A percentile compares a stretch with the other conserved stretches of the same genome.
Conservation (phyloP, 192 early-diverging fungal species). For the Backusella tuberculispora region DNA sequence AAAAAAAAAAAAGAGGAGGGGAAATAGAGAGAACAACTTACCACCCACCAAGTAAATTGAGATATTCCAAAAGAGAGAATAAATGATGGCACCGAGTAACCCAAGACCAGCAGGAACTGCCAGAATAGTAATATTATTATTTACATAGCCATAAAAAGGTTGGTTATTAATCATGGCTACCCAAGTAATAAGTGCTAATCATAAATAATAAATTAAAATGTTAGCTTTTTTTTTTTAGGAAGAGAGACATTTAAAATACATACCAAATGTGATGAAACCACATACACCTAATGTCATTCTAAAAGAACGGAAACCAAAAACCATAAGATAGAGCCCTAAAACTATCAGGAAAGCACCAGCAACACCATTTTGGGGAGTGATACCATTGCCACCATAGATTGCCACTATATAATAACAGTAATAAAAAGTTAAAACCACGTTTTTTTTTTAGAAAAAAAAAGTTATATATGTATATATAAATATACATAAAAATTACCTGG, state of each 20-base stretch:
- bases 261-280: constrained; percentile 56
- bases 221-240: not conserved
- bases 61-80: constrained; percentile 52
- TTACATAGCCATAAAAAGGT: constrained; percentile 29
- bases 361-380: constrained; percentile 42
- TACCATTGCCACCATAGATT: constrained; percentile 30
- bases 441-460: not conserved
- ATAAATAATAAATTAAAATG: constrained; percentile 14
- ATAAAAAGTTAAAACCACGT: not conserved
- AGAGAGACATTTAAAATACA: not conserved
- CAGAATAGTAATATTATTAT: constrained; percentile 25
- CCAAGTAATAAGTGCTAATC: constrained; percentile 33
- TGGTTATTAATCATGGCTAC: constrained; percentile 29
- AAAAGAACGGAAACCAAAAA: constrained; percentile 55
- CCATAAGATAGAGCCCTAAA: constrained; percentile 45
- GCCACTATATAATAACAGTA: not conserved
- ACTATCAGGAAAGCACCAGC: constrained; percentile 48
- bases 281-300: constrained; percentile 46
- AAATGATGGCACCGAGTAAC: constrained; percentile 26
- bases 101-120: constrained; percentile 27
- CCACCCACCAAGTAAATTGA: constrained; percentile 73
- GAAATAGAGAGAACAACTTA: not conserved
- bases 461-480: constrained; percentile 2
- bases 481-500: not conserved
- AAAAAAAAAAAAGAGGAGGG: not conserved